These are phyloP conservation scores for Misopates orontium DNA, from an alignment of 257 asterid species.

Conservation along the genomic window DNA sequence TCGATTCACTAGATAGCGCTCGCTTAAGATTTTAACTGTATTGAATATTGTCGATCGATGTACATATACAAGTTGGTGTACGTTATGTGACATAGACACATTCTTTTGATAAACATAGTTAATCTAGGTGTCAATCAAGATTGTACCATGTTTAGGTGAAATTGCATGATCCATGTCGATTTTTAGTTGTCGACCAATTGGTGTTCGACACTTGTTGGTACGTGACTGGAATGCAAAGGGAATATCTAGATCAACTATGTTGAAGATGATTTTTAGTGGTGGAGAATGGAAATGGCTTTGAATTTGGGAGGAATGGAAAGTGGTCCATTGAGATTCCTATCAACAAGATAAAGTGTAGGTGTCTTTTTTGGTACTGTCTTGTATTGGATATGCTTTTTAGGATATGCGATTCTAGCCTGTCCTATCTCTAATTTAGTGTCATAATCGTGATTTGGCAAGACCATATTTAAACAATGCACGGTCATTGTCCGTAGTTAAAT, in stretches of 20 bases:
- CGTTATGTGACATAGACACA: conserved; percentile 10
- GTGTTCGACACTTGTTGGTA: neutral
- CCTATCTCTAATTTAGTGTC: conserved; percentile 26
- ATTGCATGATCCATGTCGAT: neutral
- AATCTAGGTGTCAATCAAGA: neutral
- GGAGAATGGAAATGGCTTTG: conserved; percentile 17
- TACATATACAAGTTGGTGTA: conserved; percentile 10
- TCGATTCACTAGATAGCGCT: conserved; percentile 48
- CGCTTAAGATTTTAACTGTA: neutral
- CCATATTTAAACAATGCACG: neutral
- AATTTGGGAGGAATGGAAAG: conserved; percentile 17
- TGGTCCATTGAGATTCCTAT: conserved; percentile 27
- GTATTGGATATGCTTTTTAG: conserved; percentile 23
- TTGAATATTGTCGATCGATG: neutral
- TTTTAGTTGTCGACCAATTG: neutral
- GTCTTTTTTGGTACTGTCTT: conserved; percentile 21
- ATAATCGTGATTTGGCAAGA: neutral
- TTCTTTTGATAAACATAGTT: conserved; percentile 10
- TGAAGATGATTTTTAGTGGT: conserved; percentile 16
- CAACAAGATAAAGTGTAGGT: conserved; percentile 27
- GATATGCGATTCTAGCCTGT: conserved; percentile 29
- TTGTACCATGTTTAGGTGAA: neutral
- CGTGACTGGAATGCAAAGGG: conserved; percentile 3
- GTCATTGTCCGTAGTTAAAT: neutral
- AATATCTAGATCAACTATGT: neutral